Evolutionary conservation across 1,284 basidiomycete species (phyloP), one percentile per base, ranked within the genome.

Genomic region (Cystobasidium slooffiae): DNA sequence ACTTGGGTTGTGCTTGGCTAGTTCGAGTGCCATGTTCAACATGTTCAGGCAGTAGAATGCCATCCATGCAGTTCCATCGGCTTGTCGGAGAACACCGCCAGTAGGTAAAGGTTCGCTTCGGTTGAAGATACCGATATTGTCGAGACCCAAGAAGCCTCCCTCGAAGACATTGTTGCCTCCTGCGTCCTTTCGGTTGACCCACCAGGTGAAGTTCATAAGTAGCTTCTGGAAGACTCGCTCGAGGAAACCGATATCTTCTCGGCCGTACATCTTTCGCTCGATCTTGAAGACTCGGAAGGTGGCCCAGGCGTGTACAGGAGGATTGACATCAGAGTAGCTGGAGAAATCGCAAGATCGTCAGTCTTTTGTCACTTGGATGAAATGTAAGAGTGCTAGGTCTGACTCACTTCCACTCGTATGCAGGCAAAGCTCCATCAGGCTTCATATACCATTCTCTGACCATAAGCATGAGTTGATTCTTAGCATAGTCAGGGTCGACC

Each of bases 331-430:
- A 56, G 78, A 39, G 63, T 73, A 73, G 63, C 80, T 69, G 59
- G 78, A 77, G 76, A 77, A 78, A 77, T 31, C 14, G 51, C 66
- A 3, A 64, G n/a, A 51, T n/a, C 47, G 53, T 53, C 44, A 31
- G 14, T 49, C 39, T 62, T 0, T n/a, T 0, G 16, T 47, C n/a
- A 0, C 20, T n/a, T 20, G 44, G 1, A 69, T 16, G n/a, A 22
- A 9, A 31, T 37, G 24, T 22, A 41, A 16, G 31, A 56, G 63
- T 20, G 46, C 41, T 4, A 18, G n/a, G 22, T 76, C 80, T 75
- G 76, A 89, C 94, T 96, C 97, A 98, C 83, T 98, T 98, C 96
- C 96, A 99, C 82, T 99, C 96, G 82, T 99, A 99, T 0, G 96
- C 96, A 5, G 96, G 96, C 64, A 99, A 90, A 78, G 96, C 94